phyloP scores from a whole-genome alignment of 2,329 filamentous ascomycete species.

The Parastagonospora avenae region DNA sequence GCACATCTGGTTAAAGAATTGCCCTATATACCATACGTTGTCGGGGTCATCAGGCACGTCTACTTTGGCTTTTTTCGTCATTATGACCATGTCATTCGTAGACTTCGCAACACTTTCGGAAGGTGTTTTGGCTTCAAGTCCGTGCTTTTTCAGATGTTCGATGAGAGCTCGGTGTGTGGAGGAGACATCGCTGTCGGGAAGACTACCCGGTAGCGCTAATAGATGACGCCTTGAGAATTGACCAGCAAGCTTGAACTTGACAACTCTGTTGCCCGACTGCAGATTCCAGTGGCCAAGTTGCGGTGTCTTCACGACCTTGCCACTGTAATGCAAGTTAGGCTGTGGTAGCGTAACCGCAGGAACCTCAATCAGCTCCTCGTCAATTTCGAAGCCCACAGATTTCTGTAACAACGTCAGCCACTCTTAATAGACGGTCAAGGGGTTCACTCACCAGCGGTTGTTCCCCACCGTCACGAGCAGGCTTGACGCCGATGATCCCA shows the following conservation, averaged over 20 bases:
- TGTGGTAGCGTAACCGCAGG: neutral
- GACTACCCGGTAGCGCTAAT: neutral
- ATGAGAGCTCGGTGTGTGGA: neutral
- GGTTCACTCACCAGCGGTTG: slow-evolving; percentile 1
- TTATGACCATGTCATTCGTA: no score
- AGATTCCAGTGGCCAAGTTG: neutral
- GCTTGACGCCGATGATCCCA: neutral
- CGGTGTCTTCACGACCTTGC: neutral
- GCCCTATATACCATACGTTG: neutral
- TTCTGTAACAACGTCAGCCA: neutral
- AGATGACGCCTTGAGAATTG: neutral
- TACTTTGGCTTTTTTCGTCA: neutral
- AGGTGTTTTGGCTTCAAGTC: no score
- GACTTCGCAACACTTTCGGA: no score
- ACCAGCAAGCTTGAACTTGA: neutral
- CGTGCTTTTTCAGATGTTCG: neutral
- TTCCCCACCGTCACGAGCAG: neutral
- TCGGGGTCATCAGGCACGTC: neutral
- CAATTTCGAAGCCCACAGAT: neutral
- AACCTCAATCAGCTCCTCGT: neutral
- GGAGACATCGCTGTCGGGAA: neutral
- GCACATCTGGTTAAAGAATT: neutral
- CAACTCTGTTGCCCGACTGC: neutral
- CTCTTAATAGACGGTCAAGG: no score
- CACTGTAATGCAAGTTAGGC: neutral